Evolutionary conservation across 2,329 filamentous ascomycete genomes (phyloP).

Genomic region (Paraconiothyrium brasiliense): DNA sequence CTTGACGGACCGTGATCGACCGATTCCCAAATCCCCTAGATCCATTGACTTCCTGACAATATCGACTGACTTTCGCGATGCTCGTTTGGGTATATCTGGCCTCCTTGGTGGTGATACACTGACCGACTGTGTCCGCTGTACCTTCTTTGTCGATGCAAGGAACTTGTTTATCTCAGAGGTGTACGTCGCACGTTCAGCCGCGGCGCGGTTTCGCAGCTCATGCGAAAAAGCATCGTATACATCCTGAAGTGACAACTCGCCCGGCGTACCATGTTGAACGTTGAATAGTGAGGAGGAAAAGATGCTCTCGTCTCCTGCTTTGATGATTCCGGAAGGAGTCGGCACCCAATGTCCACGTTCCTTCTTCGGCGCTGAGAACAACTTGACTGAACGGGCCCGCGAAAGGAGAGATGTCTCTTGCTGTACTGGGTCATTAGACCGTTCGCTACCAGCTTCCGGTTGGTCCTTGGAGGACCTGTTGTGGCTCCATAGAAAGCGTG

Average conservation of each 20-base stretch:
- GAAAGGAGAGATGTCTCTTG: constrained; percentile 24
- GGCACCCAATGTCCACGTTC: constrained; percentile 34
- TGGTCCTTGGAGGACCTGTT: constrained; percentile 30
- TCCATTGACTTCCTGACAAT: constrained; percentile 24
- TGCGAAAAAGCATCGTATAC: constrained; percentile 41
- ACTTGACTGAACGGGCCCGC: constrained; percentile 32
- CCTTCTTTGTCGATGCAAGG: constrained; percentile 28
- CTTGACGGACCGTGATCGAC: constrained; percentile 17
- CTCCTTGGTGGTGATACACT: constrained; percentile 20
- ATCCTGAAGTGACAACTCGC: constrained; percentile 35
- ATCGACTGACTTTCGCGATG: constrained; percentile 26
- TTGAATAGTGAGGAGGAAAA: constrained; percentile 39
- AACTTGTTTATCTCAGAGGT: constrained; percentile 36
- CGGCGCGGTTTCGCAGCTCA: constrained; percentile 30
- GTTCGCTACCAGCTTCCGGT: constrained; percentile 13
- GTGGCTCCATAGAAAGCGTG: constrained; percentile 35
- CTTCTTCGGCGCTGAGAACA: constrained; percentile 31
- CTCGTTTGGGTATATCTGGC: constrained; percentile 21
- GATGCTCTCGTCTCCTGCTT: constrained; percentile 45
- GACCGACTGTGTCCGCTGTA: constrained; percentile 32
- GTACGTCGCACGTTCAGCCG: constrained; percentile 35
- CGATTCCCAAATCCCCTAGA: constrained; percentile 23
- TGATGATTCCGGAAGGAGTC: constrained; percentile 40
- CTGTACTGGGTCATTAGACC: constrained; percentile 25
- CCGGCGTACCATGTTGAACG: constrained; percentile 30